Evolutionary conservation across 2,329 filamentous ascomycete species (phyloP), one percentile per base, ranked within the genome.

Genomic region (Xylaria polymorpha): DNA sequence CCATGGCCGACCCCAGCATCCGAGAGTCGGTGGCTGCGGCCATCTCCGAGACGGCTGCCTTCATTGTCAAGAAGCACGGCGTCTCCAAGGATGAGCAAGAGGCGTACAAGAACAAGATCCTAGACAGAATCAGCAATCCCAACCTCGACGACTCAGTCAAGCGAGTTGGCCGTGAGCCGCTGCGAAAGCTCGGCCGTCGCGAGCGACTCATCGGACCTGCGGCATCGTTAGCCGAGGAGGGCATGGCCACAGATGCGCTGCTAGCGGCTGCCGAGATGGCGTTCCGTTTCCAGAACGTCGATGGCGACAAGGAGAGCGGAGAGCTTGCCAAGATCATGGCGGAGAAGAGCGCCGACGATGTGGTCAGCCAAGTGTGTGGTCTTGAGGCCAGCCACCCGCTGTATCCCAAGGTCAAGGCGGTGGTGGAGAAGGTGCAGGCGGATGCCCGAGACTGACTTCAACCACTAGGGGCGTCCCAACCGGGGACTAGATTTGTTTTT

Each of bases 171-270:
- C 94, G 96, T 79, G 95, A 94, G 20, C 96, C 96, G 20, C 85
- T 99, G 69, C 92, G 96, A 80, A 99, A 99, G 87, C 88, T 99
- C 41, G 91, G 91, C 73, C 92, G 94, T 81, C 96, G 97, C 84
- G 96, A 99, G 85, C 94, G 96, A 53, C 97, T 99, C 85, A 91
- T 99, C 75, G 94, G 92, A 55, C 96, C 96, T 5, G 95, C 96
- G 55, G 89, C 93, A 10, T 92, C 97, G 83, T 88, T 99, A 20
- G 94, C 94, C 55, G 94, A 97, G 85, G 86, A 87, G 69, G 94
- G 89, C 68, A 86, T 93, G 82, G 87, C 88, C 75, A 91, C 91
- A 80, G 86, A 90, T 67, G 90, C 88, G 62, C 87, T 99, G 37
- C 85, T 98, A 62, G 91, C 91, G 67, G 92, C 93, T 22, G 89